Evolutionary conservation across 352 stramenopile species (phyloP).

Genomic region (Pythium volutum): DNA sequence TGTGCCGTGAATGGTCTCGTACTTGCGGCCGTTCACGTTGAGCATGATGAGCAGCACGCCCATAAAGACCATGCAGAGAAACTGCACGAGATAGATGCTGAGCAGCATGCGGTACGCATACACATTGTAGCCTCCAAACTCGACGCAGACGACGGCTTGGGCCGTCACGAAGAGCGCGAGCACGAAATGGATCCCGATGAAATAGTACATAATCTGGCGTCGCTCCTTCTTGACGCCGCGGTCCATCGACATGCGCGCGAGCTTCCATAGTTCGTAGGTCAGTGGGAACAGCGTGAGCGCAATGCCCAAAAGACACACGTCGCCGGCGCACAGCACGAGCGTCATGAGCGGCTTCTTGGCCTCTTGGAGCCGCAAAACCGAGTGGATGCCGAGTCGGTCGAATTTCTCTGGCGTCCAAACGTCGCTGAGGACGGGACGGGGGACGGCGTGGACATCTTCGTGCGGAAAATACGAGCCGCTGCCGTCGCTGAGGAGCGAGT

Average conservation of each 20-base stretch:
- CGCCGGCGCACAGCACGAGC: slow-evolving; percentile 38
- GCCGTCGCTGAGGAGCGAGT: not conserved
- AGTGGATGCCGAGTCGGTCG: slow-evolving; percentile 45
- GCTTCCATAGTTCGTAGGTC: slow-evolving; percentile 50
- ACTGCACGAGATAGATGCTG: not conserved
- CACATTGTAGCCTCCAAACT: slow-evolving; percentile 43
- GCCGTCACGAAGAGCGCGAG: slow-evolving; percentile 31
- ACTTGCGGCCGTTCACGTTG: slow-evolving; percentile 19
- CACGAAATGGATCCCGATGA: slow-evolving; percentile 18
- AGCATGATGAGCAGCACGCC: slow-evolving; percentile 4
- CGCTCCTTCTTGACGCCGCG: slow-evolving; percentile 42
- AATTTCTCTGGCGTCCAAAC: slow-evolving; percentile 26
- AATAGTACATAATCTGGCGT: slow-evolving; percentile 41
- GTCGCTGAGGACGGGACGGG: not conserved
- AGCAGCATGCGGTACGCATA: slow-evolving; percentile 35
- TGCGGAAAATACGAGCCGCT: too few relatives aligned
- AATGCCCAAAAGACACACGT: slow-evolving; percentile 51
- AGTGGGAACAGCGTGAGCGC: slow-evolving; percentile 53
- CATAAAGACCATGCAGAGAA: slow-evolving; percentile 9
- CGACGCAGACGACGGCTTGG: slow-evolving; percentile 31
- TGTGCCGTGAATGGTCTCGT: slow-evolving; percentile 26
- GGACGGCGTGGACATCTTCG: not conserved
- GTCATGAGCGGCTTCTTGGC: slow-evolving; percentile 30
- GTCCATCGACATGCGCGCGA: slow-evolving; percentile 64
- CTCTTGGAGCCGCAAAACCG: slow-evolving; percentile 25